Evolutionary conservation across 2,329 filamentous ascomycete genomes (phyloP).

Genomic region (Acrocalymma vagum): DNA sequence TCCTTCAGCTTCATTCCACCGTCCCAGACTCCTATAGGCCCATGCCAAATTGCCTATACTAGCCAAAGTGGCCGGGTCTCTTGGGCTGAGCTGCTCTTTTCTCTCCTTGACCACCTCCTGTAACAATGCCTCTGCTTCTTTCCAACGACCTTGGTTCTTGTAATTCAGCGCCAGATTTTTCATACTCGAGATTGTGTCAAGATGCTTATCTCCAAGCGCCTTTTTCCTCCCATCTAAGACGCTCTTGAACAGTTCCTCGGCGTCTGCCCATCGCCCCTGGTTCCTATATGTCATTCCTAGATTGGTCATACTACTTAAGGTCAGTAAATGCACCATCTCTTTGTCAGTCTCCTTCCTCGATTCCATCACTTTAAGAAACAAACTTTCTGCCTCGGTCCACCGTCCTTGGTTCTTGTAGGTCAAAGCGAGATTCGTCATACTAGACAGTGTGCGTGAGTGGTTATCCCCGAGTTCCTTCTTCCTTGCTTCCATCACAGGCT

Average conservation of each 20-base stretch:
- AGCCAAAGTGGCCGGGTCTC: no score
- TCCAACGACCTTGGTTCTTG: background rate
- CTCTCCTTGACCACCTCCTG: no score
- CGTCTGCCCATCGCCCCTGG: slow-evolving; percentile 2
- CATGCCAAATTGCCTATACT: no score
- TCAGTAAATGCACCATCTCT: no score
- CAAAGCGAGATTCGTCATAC: slow-evolving; percentile 4
- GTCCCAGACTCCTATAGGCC: no score
- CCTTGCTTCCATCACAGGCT: slow-evolving; percentile 8
- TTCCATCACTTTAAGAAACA: background rate
- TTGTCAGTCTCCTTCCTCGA: no score
- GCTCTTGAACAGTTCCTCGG: background rate
- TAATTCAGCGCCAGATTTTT: slow-evolving; percentile 3
- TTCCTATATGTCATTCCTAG: no score
- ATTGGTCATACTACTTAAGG: no score
- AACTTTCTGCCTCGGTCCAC: slow-evolving; percentile 1
- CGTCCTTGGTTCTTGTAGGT: background rate
- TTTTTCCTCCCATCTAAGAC: background rate
- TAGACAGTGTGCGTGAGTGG: slow-evolving; percentile 4
- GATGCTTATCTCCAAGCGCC: slow-evolving; percentile 1
- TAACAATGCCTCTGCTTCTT: slow-evolving; percentile 4
- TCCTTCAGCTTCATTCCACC: no score
- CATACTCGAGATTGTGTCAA: slow-evolving; percentile 4
- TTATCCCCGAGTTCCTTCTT: background rate
- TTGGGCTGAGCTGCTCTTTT: no score